These are phyloP conservation scores for Syncephalastrum contaminatum DNA, from an alignment of 371 early-diverging fungal genomes.

Conservation along the genomic window DNA sequence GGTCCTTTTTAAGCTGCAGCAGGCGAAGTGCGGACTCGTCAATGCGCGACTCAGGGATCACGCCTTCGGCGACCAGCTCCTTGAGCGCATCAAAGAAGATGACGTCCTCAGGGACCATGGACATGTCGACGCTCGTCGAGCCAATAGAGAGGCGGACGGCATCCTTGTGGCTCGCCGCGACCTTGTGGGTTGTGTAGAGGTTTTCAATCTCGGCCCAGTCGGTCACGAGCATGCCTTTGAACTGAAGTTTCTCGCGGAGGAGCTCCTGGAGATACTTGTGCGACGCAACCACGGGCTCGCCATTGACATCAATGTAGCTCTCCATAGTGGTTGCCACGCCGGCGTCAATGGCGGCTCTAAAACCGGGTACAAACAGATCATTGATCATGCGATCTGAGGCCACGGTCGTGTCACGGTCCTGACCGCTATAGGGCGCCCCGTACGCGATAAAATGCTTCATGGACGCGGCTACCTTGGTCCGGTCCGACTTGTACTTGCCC, in stretches of 20 bases:
- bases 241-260: slow-evolving; percentile 57
- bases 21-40: slow-evolving; percentile 54
- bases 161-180: slow-evolving; percentile 46
- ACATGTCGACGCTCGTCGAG: slow-evolving; percentile 63
- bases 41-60: slow-evolving; percentile 35
- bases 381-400: slow-evolving; percentile 58
- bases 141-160: slow-evolving; percentile 47
- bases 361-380: slow-evolving; percentile 65
- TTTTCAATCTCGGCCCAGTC: slow-evolving; percentile 67
- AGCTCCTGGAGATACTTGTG: slow-evolving; percentile 53
- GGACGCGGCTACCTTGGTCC: slow-evolving; percentile 53
- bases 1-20: slow-evolving; percentile 57
- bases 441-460: slow-evolving; percentile 53
- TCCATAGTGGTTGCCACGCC: slow-evolving; percentile 73
- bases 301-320: slow-evolving; percentile 66
- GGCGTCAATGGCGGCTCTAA: slow-evolving; percentile 62
- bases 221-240: slow-evolving; percentile 65
- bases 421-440: slow-evolving; percentile 50
- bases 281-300: slow-evolving; percentile 60
- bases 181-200: slow-evolving; percentile 51
- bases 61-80: slow-evolving; percentile 34
- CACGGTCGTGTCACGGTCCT: slow-evolving; percentile 61
- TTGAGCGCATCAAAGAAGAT: slow-evolving; percentile 42
- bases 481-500: slow-evolving; percentile 60
- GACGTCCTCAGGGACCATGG: slow-evolving; percentile 61